phyloP scores from a whole-genome alignment of 2,329 filamentous ascomycete genomes.

The Cadophora malorum region DNA sequence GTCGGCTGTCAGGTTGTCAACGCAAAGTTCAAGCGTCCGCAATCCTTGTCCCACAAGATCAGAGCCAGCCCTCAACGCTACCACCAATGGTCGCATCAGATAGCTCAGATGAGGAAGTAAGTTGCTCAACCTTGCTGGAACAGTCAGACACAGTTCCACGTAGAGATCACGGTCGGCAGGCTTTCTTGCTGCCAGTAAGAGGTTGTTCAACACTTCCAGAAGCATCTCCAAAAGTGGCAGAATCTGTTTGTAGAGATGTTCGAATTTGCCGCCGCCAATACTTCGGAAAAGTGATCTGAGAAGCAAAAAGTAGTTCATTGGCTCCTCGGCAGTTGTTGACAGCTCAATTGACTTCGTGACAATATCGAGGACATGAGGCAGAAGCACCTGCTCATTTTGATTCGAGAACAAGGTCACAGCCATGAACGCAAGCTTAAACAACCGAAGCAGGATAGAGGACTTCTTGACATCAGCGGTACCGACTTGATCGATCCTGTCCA shows the following conservation, averaged over 20 bases:
- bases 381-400: slow-evolving; percentile 93
- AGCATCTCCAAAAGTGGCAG: slow-evolving; percentile 96
- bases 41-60: slow-evolving; percentile 95
- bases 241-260: slow-evolving; percentile 98
- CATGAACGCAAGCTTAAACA: slow-evolving; percentile 99
- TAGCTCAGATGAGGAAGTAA: slow-evolving; percentile 94
- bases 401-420: slow-evolving; percentile 93
- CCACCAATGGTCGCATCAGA: slow-evolving; percentile 96
- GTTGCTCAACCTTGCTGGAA: slow-evolving; percentile 92
- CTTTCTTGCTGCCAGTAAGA: slow-evolving; percentile 88
- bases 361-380: slow-evolving; percentile 96
- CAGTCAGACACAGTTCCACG: slow-evolving; percentile 94
- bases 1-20: slow-evolving; percentile 97
- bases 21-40: slow-evolving; percentile 91
- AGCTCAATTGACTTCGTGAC: slow-evolving; percentile 97
- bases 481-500: slow-evolving; percentile 95
- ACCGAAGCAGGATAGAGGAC: slow-evolving; percentile 86
- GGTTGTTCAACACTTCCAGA: slow-evolving; percentile 93
- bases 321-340: slow-evolving; percentile 93
- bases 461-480: slow-evolving; percentile 91
- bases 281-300: slow-evolving; percentile 92
- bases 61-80: slow-evolving; percentile 87
- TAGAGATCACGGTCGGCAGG: slow-evolving; percentile 92
- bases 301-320: slow-evolving; percentile 98
- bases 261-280: slow-evolving; percentile 96